Conservation (phyloP, 2,329 filamentous ascomycete genomes). For the Calonectria henricotiae region DNA sequence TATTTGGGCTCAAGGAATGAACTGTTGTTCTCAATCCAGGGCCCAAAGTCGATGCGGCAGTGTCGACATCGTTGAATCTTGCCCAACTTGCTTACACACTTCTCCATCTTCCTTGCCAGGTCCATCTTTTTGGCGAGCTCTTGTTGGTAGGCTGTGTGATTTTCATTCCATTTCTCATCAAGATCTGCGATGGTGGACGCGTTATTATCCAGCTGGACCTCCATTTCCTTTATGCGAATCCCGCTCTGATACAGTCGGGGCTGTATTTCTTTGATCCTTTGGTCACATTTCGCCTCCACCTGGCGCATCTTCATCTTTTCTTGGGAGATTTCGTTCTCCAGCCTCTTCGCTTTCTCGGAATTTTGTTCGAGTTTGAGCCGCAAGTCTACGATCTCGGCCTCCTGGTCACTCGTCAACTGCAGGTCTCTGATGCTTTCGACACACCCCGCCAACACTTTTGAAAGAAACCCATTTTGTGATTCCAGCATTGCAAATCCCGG, state of each 20-base stretch:
- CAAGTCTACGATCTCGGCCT: neutral
- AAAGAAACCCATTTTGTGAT: neutral
- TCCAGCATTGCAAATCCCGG: neutral
- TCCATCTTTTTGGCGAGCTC: neutral
- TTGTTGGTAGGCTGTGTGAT: neutral
- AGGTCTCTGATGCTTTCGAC: neutral
- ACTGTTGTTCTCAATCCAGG: slow-evolving; percentile 16
- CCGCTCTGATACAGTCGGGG: neutral
- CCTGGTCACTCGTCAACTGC: neutral
- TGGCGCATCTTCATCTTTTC: neutral
- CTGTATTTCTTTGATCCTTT: neutral
- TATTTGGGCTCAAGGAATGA: neutral
- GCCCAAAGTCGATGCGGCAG: slow-evolving; percentile 9
- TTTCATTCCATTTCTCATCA: too few relatives aligned
- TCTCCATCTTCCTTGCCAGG: neutral
- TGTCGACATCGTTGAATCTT: slow-evolving; percentile 3
- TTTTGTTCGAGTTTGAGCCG: neutral
- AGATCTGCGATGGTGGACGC: neutral
- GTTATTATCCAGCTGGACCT: neutral
- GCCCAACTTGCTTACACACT: neutral
- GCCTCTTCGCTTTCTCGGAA: neutral
- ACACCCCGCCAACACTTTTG: neutral
- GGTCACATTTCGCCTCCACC: neutral
- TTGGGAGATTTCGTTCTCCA: neutral
- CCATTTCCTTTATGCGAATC: neutral